phyloP scores from a whole-genome alignment of 495 filamentous ascomycete genomes.

The Penicillium angulare region DNA sequence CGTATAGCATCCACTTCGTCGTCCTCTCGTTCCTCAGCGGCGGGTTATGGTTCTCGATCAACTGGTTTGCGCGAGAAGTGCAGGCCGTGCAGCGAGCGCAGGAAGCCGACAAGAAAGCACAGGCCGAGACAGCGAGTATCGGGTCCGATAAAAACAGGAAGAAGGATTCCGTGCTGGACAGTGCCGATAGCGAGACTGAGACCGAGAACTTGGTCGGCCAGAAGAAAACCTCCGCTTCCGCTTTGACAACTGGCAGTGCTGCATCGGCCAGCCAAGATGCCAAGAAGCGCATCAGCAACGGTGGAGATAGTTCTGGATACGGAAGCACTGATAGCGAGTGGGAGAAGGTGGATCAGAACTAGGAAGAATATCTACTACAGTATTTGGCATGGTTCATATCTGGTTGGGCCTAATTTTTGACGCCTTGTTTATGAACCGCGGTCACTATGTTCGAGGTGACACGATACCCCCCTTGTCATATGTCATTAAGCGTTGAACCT shows the following conservation, averaged over 20 bases:
- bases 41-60: slow-evolving; percentile 88
- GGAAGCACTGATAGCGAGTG: slow-evolving; percentile 56
- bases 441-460: slow-evolving; percentile 4
- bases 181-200: slow-evolving; percentile 49
- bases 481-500: slow-evolving; percentile 2
- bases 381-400: too few relatives aligned
- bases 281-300: slow-evolving; percentile 42
- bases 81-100: slow-evolving; percentile 55
- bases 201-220: slow-evolving; percentile 35
- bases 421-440: background rate
- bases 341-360: slow-evolving; percentile 51
- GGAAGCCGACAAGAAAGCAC: slow-evolving; percentile 48
- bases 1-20: slow-evolving; percentile 84
- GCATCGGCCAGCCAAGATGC: slow-evolving; percentile 25
- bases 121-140: slow-evolving; percentile 22
- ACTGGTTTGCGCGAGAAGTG: slow-evolving; percentile 92
- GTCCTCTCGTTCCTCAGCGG: slow-evolving; percentile 73
- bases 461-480: slow-evolving; percentile 10
- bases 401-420: background rate
- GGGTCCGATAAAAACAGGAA: slow-evolving; percentile 27
- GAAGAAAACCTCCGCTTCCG: slow-evolving; percentile 18
- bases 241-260: slow-evolving; percentile 21
- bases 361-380: too few relatives aligned
- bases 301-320: slow-evolving; percentile 50
- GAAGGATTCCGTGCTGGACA: slow-evolving; percentile 28